These are phyloP conservation scores for Mycotypha africana DNA, from an alignment of 371 early-diverging fungal genomes.

Conservation along the genomic window DNA sequence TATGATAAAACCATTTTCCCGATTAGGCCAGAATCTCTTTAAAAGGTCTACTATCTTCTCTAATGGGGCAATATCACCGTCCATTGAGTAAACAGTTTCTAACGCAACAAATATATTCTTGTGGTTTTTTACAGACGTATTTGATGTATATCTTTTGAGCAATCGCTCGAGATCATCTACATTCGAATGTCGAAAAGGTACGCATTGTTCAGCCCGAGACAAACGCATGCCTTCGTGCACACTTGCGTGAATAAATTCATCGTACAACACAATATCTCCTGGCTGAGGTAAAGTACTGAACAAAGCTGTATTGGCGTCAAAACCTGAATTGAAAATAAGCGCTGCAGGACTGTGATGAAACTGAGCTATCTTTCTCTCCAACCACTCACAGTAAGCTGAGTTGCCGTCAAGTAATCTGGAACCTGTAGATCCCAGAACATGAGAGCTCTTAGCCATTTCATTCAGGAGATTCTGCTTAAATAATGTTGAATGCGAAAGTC, in stretches of 20 bases:
- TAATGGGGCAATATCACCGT: conserved; percentile 75
- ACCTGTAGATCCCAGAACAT: conserved; percentile 70
- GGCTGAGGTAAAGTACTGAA: conserved; percentile 64
- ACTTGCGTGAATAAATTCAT: conserved; percentile 76
- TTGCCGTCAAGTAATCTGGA: conserved; percentile 76
- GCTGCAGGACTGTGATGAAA: conserved; percentile 63
- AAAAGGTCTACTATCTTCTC: conserved; percentile 51
- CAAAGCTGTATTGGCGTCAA: conserved; percentile 74
- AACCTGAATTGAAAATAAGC: conserved; percentile 79
- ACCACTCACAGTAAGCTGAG: conserved; percentile 48
- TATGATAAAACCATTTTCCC: conserved; percentile 50
- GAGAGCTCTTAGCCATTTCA: conserved; percentile 31
- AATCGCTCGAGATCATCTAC: conserved; percentile 52
- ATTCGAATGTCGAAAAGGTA: conserved; percentile 66
- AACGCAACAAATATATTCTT: conserved; percentile 68
- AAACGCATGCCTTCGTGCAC: conserved; percentile 77
- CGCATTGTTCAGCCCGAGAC: conserved; percentile 45
- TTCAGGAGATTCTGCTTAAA: conserved; percentile 40
- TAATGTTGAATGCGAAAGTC: conserved; percentile 48
- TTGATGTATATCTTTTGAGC: conserved; percentile 12
- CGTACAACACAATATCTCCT: conserved; percentile 64
- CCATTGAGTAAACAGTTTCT: conserved; percentile 83
- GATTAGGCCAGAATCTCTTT: conserved; percentile 35
- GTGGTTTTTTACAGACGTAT: no score
- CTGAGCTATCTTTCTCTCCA: conserved; percentile 57